Evolutionary conservation across 495 filamentous ascomycete genomes (phyloP).

Genomic region (Penicillium bialowiezense): DNA sequence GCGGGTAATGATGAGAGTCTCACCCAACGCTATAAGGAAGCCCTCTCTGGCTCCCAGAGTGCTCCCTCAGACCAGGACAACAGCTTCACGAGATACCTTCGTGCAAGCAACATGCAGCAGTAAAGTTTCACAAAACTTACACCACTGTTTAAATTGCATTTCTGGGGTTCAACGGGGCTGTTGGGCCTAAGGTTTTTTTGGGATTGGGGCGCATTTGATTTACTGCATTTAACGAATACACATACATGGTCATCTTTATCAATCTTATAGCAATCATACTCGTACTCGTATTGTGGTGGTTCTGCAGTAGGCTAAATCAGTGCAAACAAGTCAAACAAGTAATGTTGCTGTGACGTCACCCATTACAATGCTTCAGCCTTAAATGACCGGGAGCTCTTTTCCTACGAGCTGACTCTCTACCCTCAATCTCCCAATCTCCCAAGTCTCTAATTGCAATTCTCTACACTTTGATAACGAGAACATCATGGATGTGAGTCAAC

Average conservation of each 20-base stretch:
- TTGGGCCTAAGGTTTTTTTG: conserved; percentile 4
- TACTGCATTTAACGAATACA: background rate
- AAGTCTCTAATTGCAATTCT: too few relatives aligned
- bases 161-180: background rate
- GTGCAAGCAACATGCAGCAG: conserved; percentile 34
- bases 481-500: conserved; percentile 17
- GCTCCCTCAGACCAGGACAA: conserved; percentile 38
- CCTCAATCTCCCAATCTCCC: too few relatives aligned
- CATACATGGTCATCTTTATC: too few relatives aligned
- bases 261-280: too few relatives aligned
- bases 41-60: conserved; percentile 31
- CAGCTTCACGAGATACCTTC: conserved; percentile 50
- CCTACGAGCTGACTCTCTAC: background rate
- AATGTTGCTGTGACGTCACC: conserved; percentile 2
- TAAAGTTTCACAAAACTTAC: conserved; percentile 10
- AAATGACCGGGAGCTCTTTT: background rate
- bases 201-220: conserved; percentile 7
- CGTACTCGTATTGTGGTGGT: background rate
- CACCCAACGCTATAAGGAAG: conserved; percentile 44
- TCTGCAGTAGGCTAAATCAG: too few relatives aligned
- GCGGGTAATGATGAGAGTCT: conserved; percentile 40
- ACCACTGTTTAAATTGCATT: background rate
- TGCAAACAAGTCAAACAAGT: conserved; percentile 6
- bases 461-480: too few relatives aligned
- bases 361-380: conserved; percentile 1